These are phyloP conservation scores for Prunus dulcis DNA, from an alignment of 306 rosid genomes.

Conservation along the genomic window DNA sequence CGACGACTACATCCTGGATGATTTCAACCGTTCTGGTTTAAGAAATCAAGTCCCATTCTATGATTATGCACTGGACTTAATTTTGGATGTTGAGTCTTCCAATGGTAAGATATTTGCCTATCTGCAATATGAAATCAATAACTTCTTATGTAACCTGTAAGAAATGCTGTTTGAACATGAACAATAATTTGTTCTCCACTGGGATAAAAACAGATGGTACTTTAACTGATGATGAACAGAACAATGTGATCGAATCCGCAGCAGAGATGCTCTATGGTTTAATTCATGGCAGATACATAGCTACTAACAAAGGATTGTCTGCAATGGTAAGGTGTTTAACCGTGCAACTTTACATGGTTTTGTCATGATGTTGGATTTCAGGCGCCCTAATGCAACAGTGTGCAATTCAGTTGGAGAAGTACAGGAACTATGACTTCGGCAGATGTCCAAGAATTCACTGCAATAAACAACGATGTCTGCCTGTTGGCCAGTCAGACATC, in stretches of 20 bases:
- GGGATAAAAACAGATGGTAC: conserved; percentile 8
- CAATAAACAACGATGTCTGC: conserved; percentile 74
- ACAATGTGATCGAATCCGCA: conserved; percentile 61
- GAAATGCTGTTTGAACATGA: no score
- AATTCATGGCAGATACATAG: conserved; percentile 64
- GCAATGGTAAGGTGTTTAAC: conserved; percentile 45
- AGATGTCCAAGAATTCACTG: conserved; percentile 75
- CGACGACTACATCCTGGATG: background rate
- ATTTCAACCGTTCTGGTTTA: background rate
- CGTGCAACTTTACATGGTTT: background rate
- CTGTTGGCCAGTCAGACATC: conserved; percentile 70
- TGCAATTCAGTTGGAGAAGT: conserved; percentile 56
- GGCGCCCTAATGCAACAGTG: background rate
- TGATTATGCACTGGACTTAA: background rate
- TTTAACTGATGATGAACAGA: conserved; percentile 66
- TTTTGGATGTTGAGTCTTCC: background rate
- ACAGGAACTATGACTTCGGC: conserved; percentile 70
- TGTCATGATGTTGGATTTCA: background rate
- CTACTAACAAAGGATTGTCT: conserved; percentile 66
- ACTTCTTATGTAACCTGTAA: background rate
- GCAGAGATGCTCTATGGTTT: conserved; percentile 82
- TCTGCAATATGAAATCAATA: background rate
- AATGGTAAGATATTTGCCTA: background rate
- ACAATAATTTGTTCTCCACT: no score
- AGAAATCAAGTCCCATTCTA: background rate